Base-by-base conservation (phyloP, 179 eudicot genomes). In the Beta lomatogona region DNA sequence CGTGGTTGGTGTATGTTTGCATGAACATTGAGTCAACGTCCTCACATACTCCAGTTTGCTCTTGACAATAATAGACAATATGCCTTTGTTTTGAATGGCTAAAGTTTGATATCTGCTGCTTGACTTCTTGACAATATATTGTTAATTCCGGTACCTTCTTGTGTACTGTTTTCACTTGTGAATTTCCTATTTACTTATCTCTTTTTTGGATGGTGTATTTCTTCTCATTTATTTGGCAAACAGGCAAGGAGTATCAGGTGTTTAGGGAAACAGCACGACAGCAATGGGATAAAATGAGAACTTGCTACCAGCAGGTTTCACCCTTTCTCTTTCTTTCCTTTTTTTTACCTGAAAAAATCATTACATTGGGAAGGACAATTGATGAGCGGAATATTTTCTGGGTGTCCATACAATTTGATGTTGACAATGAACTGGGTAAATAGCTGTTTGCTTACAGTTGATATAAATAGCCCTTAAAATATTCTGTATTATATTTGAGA, bases 221-320 rank as follows among this genome's bases (percentile, higher is more conserved):
- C 59, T 64, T 77, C 25, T 25, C 36, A 80, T 76, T 76, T 73
- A 78, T 77, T 87, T 85, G 89, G 95, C 79, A 63, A 85, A 92
- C 2, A 84, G 98, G 93, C 82, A 90, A 87, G 73, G 99, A 91
- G 46, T 96, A 96, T 85, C 87, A 80, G 67, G 89, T 86, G 83
- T 82, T 83, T 67, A 89, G 99, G 87, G 88, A 79, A 85, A 12
- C 87, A 76, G 93, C 98, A 75, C 79, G 78, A 68, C 84, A 92
- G 73, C 94, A 89, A 71, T 96, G 97, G 97, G 91, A 88, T 81
- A 87, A 89, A 13, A 90, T 77, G 66, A 85, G 36, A 79, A 53
- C 61, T 52, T 85, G 85, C 71, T 85, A 85, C 59, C 87, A 85
- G 41, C 79, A 85, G 87, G 87, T 81, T 57, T 45, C 19, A 0